Conservation (phyloP, 305 asterid species). For the Fraxinus baroniana region DNA sequence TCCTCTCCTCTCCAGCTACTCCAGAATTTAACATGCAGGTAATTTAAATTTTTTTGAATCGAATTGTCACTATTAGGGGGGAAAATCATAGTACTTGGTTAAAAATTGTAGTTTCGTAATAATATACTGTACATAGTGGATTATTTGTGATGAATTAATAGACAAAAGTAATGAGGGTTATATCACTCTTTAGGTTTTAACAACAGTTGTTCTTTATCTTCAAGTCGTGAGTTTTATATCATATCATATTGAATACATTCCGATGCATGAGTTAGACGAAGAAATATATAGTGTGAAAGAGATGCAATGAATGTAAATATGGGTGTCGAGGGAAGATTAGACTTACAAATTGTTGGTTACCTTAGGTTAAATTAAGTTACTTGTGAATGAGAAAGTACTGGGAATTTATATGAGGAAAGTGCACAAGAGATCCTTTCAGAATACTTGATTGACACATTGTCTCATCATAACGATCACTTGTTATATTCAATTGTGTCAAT, state of each 20-base stretch:
- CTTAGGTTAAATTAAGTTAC: neutral
- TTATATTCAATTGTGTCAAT: neutral
- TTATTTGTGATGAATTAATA: neutral
- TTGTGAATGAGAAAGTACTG: neutral
- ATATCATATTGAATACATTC: neutral
- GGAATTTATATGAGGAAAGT: neutral
- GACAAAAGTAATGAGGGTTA: neutral
- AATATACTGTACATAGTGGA: neutral
- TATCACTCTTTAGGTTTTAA: neutral
- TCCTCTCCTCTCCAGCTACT: neutral
- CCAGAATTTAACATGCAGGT: neutral
- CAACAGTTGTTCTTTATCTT: neutral
- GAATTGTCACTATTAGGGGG: neutral
- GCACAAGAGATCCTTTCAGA: neutral
- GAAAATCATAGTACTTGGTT: neutral
- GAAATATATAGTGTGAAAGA: neutral
- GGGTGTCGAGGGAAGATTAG: neutral
- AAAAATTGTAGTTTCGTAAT: neutral
- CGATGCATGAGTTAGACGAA: neutral
- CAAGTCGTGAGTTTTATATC: neutral
- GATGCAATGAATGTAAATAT: neutral
- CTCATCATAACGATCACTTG: neutral
- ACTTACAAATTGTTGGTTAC: neutral
- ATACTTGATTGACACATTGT: neutral
- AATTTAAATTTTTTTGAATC: neutral